Conservation (phyloP, 768 basidiomycete species). For the Porpolomopsis calyptriformis region DNA sequence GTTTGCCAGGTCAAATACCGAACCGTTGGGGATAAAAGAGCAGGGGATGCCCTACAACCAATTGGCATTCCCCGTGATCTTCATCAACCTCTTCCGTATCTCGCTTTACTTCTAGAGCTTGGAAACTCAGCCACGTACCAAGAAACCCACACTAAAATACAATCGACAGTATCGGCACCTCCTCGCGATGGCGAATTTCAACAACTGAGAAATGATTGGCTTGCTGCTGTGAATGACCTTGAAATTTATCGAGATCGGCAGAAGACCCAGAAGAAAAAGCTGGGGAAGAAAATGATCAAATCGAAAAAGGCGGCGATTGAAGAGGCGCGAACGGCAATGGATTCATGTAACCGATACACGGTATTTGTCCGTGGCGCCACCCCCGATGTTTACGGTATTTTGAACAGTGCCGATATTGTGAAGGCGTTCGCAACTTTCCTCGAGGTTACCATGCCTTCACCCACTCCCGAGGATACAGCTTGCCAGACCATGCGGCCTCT, state of each 20-base stretch:
- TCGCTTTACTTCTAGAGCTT: constrained; percentile 5
- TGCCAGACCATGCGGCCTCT: constrained; percentile 11
- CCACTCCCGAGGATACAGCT: not conserved
- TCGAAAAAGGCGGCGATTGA: not conserved
- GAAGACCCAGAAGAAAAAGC: no score
- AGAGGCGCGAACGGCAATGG: not conserved
- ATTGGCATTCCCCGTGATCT: constrained; percentile 2
- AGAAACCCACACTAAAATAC: not conserved
- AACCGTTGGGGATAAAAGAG: not conserved
- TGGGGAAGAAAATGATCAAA: not conserved
- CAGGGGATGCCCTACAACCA: constrained; percentile 1
- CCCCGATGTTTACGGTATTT: constrained; percentile 10
- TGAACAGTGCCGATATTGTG: constrained; percentile 6
- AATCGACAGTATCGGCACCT: not conserved
- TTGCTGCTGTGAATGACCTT: not conserved
- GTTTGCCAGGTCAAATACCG: constrained; percentile 7
- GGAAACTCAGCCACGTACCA: constrained; percentile 1
- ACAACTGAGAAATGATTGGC: not conserved
- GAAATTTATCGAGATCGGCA: not conserved
- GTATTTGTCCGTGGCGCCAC: constrained; percentile 10
- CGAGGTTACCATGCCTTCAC: constrained; percentile 7
- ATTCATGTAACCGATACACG: constrained; percentile 11
- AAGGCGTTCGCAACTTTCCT: constrained; percentile 9
- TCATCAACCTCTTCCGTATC: constrained; percentile 5
- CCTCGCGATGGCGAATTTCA: not conserved